Conservation (phyloP, 805 yeast genomes). For the Kuraishia ogatae region DNA sequence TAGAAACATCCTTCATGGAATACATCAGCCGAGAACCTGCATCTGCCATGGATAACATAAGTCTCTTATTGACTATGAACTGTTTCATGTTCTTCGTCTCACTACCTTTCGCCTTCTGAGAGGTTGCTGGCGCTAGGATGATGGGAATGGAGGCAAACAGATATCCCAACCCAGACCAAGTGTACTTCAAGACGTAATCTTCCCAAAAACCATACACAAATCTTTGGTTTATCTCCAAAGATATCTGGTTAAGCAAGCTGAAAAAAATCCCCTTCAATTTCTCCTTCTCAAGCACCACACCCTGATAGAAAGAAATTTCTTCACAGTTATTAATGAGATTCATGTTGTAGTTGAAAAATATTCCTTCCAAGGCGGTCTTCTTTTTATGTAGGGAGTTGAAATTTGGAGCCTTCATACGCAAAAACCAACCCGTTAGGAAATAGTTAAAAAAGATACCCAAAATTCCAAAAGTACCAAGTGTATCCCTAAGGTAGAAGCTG, state of each 20-base stretch:
- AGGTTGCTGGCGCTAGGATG: constrained; percentile 36
- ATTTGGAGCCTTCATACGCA: constrained; percentile 73
- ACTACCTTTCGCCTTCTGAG: constrained; percentile 13
- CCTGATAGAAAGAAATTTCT: constrained; percentile 91
- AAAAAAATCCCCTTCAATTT: constrained; percentile 55
- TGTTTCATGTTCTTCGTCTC: constrained; percentile 69
- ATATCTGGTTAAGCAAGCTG: constrained; percentile 31
- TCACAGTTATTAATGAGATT: constrained; percentile 84
- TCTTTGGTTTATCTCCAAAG: constrained; percentile 40
- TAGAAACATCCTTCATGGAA: constrained; percentile 87
- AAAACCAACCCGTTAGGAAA: constrained; percentile 64
- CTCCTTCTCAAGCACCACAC: constrained; percentile 66
- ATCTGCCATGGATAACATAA: constrained; percentile 86
- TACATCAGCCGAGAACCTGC: constrained; percentile 94
- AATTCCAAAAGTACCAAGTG: constrained; percentile 81
- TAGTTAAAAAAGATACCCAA: constrained; percentile 77
- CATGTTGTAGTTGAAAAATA: constrained; percentile 78
- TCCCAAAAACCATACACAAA: constrained; percentile 68
- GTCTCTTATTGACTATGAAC: constrained; percentile 82
- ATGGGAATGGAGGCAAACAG: constrained; percentile 86
- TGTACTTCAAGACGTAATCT: constrained; percentile 79
- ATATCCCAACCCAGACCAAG: constrained; percentile 96
- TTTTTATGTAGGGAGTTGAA: constrained; percentile 70
- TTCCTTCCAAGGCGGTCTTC: constrained; percentile 78
- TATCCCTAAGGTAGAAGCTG: constrained; percentile 74